Evolutionary conservation across 1,139 yeast species (phyloP).

Genomic region (Scheffersomyces segobiensis): DNA sequence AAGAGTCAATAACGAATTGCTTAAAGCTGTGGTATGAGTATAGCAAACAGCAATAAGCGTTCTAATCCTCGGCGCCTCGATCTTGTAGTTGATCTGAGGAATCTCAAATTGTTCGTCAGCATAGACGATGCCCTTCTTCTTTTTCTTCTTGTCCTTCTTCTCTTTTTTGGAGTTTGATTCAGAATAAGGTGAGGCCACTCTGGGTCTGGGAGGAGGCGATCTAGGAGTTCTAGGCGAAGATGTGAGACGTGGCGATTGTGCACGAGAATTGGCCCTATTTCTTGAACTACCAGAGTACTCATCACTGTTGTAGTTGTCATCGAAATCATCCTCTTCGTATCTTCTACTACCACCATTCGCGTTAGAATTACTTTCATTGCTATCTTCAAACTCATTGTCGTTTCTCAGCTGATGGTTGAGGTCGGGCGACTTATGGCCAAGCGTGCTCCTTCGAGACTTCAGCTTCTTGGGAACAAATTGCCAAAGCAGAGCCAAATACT

Average conservation of each 20-base stretch:
- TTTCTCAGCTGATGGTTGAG: conserved; percentile 1
- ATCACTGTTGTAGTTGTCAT: background rate
- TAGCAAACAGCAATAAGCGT: conserved; percentile 73
- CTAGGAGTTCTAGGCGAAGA: background rate
- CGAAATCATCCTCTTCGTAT: background rate
- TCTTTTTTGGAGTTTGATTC: conserved; percentile 3
- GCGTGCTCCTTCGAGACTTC: background rate
- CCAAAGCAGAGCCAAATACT: conserved; percentile 51
- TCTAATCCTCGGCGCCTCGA: conserved; percentile 75
- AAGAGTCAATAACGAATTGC: conserved; percentile 62
- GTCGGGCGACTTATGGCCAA: background rate
- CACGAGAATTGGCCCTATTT: background rate
- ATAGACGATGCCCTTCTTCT: conserved; percentile 29
- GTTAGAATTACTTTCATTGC: conserved; percentile 40
- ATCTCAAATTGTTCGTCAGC: conserved; percentile 60
- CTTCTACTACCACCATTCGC: conserved; percentile 12
- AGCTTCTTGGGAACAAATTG: conserved; percentile 27
- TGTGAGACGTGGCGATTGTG: background rate
- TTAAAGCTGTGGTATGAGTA: conserved; percentile 70
- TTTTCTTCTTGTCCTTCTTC: conserved; percentile 16
- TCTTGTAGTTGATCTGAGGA: conserved; percentile 67
- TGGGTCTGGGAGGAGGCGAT: conserved; percentile 30
- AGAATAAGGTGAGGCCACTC: conserved; percentile 22
- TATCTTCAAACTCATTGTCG: conserved; percentile 41
- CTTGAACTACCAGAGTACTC: background rate